A percentile compares a stretch with the other conserved stretches of the same genome.
Conservation (phyloP, 805 yeast species). For the Myxozyma kluyveri region DNA sequence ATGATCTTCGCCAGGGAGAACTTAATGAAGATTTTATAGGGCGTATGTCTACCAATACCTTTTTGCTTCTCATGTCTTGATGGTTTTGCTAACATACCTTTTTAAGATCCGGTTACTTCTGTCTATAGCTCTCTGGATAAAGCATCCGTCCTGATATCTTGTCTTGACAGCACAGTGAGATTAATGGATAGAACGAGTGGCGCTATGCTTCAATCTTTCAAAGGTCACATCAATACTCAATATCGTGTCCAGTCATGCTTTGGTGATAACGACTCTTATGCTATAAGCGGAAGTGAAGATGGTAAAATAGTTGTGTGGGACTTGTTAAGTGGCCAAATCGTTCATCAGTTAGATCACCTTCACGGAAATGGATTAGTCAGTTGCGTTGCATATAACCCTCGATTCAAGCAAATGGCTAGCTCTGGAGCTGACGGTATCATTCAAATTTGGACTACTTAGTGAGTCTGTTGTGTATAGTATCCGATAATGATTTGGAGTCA, state of each 20-base stretch:
- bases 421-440: conserved; percentile 22
- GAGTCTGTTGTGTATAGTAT: too few relatives aligned
- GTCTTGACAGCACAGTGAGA: conserved; percentile 34
- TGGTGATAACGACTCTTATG: conserved; percentile 28
- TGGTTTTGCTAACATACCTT: too few relatives aligned
- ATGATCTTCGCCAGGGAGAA: conserved; percentile 37
- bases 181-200: conserved; percentile 34
- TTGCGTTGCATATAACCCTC: conserved; percentile 25
- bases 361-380: conserved; percentile 17
- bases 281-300: conserved; percentile 36
- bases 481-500: too few relatives aligned
- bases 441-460: conserved; percentile 23
- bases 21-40: conserved; percentile 33
- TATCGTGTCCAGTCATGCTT: conserved; percentile 33
- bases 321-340: conserved; percentile 25
- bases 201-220: conserved; percentile 30
- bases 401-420: conserved; percentile 23
- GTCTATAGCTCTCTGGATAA: conserved; percentile 21
- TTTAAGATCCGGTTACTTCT: conserved; percentile 34
- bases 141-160: conserved; percentile 30
- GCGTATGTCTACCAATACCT: conserved; percentile 4
- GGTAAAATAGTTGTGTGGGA: conserved; percentile 36
- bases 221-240: conserved; percentile 33
- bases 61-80: neutral
- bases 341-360: conserved; percentile 12